phyloP scores from a whole-genome alignment of 495 filamentous ascomycete species.

The Penicillium bovifimosum region DNA sequence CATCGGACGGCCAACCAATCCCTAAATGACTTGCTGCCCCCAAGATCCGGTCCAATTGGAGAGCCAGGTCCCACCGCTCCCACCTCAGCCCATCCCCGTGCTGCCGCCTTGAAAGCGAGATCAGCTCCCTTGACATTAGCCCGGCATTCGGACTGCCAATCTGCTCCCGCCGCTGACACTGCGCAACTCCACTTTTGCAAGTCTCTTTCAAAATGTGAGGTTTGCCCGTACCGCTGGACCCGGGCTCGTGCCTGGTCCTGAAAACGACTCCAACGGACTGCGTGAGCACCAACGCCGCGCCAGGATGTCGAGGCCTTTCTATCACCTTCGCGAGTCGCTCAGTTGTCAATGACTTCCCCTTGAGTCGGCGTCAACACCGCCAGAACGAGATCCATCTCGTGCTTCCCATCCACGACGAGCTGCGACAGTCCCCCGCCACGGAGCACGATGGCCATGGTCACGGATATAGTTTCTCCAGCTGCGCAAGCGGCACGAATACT shows the following conservation, averaged over 20 bases:
- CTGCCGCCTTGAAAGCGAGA: slow-evolving; percentile 31
- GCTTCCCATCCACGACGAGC: no score
- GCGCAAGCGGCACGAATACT: not conserved
- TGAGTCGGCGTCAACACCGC: not conserved
- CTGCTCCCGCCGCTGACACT: no score
- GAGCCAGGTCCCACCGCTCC: not conserved
- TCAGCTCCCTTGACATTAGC: slow-evolving; percentile 28
- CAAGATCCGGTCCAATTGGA: not conserved
- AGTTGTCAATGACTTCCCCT: not conserved
- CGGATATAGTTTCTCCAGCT: not conserved
- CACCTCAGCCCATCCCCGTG: no score
- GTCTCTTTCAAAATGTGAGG: not conserved
- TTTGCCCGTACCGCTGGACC: not conserved
- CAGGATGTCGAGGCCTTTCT: slow-evolving; percentile 1
- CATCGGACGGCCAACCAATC: no score
- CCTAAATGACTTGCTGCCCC: no score
- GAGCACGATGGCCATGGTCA: not conserved
- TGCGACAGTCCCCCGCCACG: no score
- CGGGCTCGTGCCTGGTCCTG: not conserved
- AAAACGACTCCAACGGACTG: not conserved
- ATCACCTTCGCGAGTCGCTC: not conserved
- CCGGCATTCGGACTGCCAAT: slow-evolving; percentile 2
- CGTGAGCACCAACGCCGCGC: not conserved
- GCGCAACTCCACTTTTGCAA: no score
- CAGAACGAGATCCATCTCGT: not conserved